These are phyloP conservation scores for Plasmopara muralis DNA, from an alignment of 352 stramenopile species.

Conservation along the genomic window DNA sequence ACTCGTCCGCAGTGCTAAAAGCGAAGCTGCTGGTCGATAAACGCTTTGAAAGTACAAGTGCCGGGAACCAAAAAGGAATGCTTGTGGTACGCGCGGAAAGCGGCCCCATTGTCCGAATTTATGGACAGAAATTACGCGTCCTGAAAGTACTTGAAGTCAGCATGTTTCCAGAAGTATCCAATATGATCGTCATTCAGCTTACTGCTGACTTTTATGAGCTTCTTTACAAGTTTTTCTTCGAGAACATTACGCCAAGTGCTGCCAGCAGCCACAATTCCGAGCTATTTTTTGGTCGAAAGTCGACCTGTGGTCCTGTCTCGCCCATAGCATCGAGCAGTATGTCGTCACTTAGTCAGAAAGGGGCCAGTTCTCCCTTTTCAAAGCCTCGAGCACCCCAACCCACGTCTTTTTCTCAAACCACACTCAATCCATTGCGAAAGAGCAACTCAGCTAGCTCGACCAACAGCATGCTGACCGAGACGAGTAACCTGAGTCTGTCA, in stretches of 20 bases:
- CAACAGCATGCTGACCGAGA: conserved; percentile 14
- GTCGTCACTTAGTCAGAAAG: conserved; percentile 6
- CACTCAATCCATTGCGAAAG: conserved; percentile 13
- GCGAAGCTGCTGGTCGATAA: conserved; percentile 62
- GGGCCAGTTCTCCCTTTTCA: conserved; percentile 15
- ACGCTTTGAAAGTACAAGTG: conserved; percentile 32
- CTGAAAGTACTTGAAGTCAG: conserved; percentile 75
- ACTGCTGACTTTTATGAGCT: conserved; percentile 77
- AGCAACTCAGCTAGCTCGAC: conserved; percentile 8
- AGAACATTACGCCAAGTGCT: conserved; percentile 25
- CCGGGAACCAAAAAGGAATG: conserved; percentile 61
- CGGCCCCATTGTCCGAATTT: conserved; percentile 51
- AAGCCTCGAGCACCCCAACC: conserved; percentile 12
- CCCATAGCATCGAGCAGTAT: conserved; percentile 11
- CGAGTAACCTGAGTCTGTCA: conserved; percentile 9
- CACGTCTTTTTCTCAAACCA: conserved; percentile 6
- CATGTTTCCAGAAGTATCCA: conserved; percentile 74
- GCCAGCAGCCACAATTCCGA: conserved; percentile 30
- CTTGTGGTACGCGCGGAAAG: conserved; percentile 69
- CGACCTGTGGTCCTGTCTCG: conserved; percentile 6
- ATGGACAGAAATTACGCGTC: conserved; percentile 63
- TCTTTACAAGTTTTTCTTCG: conserved; percentile 84
- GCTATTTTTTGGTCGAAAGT: conserved; percentile 55
- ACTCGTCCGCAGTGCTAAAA: conserved; percentile 64
- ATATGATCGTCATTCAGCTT: conserved; percentile 82